These are phyloP conservation scores for Ammopiptanthus mongolicus DNA, from an alignment of 306 rosid genomes.

Conservation along the genomic window DNA sequence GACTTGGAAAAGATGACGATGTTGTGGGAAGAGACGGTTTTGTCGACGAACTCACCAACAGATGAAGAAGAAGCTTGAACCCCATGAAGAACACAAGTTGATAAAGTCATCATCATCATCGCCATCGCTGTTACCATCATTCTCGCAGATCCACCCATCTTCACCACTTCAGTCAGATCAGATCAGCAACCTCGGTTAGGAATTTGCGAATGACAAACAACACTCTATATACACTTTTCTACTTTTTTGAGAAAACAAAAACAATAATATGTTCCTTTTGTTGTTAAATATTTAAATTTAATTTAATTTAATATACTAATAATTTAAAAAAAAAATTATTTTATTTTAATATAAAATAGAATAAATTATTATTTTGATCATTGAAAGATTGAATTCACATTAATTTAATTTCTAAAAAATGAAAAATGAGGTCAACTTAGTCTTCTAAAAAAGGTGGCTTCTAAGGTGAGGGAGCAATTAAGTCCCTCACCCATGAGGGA, in stretches of 20 bases:
- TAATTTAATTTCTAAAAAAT: no score
- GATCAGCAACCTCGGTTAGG: no score
- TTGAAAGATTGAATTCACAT: no score
- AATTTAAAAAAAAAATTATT: no score
- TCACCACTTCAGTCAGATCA: neutral
- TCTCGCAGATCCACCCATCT: conserved; percentile 26
- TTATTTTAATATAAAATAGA: no score
- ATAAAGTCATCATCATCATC: conserved; percentile 30
- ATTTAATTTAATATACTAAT: no score
- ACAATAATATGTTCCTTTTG: neutral
- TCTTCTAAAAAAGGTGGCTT: no score
- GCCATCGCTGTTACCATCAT: conserved; percentile 12
- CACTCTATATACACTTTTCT: neutral
- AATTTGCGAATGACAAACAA: neutral
- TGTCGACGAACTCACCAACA: conserved; percentile 53
- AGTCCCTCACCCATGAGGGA: no score
- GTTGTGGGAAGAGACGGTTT: conserved; percentile 63
- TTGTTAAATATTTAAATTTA: no score
- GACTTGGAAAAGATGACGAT: conserved; percentile 92
- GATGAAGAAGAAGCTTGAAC: conserved; percentile 36
- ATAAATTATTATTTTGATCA: no score
- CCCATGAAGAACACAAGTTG: conserved; percentile 26
- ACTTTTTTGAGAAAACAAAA: neutral
- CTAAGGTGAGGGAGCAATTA: no score
- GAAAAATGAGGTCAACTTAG: no score